Conservation (phyloP, 805 yeast species). For the Ogataea paraovalis region DNA sequence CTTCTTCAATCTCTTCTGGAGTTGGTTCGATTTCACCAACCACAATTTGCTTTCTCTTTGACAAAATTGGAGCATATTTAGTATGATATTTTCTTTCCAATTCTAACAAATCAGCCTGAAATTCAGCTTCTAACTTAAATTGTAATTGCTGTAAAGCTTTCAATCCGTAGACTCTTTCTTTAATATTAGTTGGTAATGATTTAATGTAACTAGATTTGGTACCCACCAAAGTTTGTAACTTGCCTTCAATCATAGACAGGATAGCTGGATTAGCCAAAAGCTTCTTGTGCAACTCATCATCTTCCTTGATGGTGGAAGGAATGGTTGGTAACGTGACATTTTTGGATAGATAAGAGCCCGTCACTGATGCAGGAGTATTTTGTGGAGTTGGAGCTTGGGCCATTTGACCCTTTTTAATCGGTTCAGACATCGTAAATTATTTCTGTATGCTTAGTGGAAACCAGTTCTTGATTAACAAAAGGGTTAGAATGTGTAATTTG, state of each 20-base stretch:
- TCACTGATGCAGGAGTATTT: conserved; percentile 90
- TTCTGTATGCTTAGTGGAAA: background rate
- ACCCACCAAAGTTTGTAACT: conserved; percentile 80
- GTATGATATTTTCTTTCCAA: conserved; percentile 76
- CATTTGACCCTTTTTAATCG: conserved; percentile 78
- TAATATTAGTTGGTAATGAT: conserved; percentile 65
- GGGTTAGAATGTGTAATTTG: background rate
- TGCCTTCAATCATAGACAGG: conserved; percentile 84
- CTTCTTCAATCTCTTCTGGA: conserved; percentile 70
- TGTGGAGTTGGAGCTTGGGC: conserved; percentile 98
- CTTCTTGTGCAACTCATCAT: conserved; percentile 38
- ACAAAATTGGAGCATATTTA: conserved; percentile 73
- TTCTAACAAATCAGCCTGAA: conserved; percentile 82
- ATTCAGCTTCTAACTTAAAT: conserved; percentile 81
- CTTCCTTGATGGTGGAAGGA: conserved; percentile 72
- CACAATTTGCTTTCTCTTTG: conserved; percentile 67
- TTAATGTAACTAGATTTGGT: conserved; percentile 83
- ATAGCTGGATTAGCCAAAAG: conserved; percentile 72
- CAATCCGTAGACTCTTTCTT: conserved; percentile 74
- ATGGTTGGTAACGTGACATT: conserved; percentile 54
- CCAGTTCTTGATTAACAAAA: background rate
- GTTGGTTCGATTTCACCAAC: conserved; percentile 75
- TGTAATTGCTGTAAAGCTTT: conserved; percentile 78
- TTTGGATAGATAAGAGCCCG: conserved; percentile 62
- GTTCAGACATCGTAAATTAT: conserved; percentile 63